Conservation (phyloP, 2,329 filamentous ascomycete genomes). For the Diaporthe ampelina region DNA sequence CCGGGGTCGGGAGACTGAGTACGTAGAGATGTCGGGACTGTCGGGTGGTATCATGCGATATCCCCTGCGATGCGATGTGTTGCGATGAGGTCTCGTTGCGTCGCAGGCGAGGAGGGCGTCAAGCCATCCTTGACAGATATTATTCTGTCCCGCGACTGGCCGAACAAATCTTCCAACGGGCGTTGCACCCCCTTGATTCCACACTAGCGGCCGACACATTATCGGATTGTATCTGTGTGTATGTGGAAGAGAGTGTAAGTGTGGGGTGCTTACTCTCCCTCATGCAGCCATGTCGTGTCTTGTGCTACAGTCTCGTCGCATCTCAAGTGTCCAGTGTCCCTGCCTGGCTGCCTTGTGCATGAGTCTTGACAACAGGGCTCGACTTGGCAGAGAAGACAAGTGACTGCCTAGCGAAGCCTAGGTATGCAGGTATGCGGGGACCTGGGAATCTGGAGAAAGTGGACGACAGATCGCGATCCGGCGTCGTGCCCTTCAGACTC, state of each 20-base stretch:
- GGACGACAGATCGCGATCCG: conserved; percentile 29
- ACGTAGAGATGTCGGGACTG: no score
- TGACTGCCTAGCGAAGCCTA: neutral
- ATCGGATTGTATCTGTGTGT: conserved; percentile 6
- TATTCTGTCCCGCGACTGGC: conserved; percentile 28
- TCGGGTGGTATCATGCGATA: no score
- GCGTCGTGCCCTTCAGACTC: neutral
- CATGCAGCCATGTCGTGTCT: conserved; percentile 1
- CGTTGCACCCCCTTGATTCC: conserved; percentile 21
- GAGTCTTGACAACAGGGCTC: conserved; percentile 20
- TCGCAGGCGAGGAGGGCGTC: neutral
- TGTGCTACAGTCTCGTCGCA: conserved; percentile 21
- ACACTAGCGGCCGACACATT: conserved; percentile 18
- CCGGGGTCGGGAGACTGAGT: neutral
- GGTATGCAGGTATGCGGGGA: conserved; percentile 8
- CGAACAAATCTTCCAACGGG: neutral
- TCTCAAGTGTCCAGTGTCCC: neutral
- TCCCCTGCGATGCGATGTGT: neutral
- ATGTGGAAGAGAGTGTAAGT: neutral
- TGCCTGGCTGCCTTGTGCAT: conserved; percentile 1
- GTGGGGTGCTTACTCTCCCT: conserved; percentile 18
- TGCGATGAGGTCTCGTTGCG: conserved; percentile 3
- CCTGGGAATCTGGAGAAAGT: conserved; percentile 20
- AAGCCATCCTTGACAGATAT: conserved; percentile 18
- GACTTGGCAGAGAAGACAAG: conserved; percentile 9